Percentiles rank a stretch among this genome's conserved stretches.
Evolutionary conservation across 768 basidiomycete genomes (phyloP).

Genomic region (Tylopilus cervinicoccineus): DNA sequence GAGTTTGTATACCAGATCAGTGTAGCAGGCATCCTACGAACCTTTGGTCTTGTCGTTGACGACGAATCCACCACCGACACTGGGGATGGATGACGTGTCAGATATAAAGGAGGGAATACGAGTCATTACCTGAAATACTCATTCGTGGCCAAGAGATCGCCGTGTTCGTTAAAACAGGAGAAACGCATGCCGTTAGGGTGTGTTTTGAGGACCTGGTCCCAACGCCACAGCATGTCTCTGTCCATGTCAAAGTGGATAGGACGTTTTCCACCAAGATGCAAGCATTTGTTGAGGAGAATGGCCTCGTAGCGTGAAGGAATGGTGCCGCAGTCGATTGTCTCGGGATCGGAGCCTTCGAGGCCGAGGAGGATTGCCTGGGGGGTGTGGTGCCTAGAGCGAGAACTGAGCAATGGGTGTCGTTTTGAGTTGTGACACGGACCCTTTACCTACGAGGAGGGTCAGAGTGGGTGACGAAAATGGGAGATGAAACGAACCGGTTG

Average conservation of each 20-base stretch:
- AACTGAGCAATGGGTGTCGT: constrained; percentile 1
- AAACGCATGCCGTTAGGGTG: constrained; percentile 95
- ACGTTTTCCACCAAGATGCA: constrained; percentile 70
- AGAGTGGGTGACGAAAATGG: constrained; percentile 3
- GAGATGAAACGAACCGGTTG: constrained; percentile 58
- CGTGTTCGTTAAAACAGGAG: constrained; percentile 75
- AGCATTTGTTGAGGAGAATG: constrained; percentile 60
- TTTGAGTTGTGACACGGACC: constrained; percentile 41
- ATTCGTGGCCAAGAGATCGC: constrained; percentile 87
- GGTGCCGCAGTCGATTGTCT: constrained; percentile 87
- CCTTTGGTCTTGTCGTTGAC: constrained; percentile 94
- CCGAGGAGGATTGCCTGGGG: constrained; percentile 85
- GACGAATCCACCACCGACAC: constrained; percentile 92
- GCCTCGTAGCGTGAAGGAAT: constrained; percentile 71
- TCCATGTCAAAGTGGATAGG: constrained; percentile 85
- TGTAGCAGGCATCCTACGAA: constrained; percentile 20
- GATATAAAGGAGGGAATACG: not conserved
- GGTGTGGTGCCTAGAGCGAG: constrained; percentile 64
- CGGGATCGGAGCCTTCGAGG: constrained; percentile 86
- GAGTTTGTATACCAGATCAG: not conserved
- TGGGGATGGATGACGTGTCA: constrained; percentile 15
- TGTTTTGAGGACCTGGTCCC: constrained; percentile 84
- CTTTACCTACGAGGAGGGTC: constrained; percentile 53
- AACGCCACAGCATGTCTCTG: constrained; percentile 89
- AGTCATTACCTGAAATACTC: constrained; percentile 73